phyloP scores from a whole-genome alignment of 2,329 filamentous ascomycete genomes.

The Aureobasidium sp. region DNA sequence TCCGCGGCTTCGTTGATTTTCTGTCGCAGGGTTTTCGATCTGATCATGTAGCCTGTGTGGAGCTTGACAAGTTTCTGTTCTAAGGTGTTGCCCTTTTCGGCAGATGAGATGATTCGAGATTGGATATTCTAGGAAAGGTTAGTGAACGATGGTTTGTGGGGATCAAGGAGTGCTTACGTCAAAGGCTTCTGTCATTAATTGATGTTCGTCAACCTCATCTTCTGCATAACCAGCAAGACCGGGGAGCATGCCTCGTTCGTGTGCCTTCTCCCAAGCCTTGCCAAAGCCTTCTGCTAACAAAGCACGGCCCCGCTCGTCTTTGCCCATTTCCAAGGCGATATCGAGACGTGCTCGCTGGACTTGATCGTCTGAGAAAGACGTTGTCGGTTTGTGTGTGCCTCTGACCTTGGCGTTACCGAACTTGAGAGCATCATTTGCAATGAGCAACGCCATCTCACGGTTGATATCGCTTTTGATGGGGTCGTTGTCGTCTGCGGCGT shows the following conservation, averaged over 20 bases:
- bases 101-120: slow-evolving; percentile 61
- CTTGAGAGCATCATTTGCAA: slow-evolving; percentile 70
- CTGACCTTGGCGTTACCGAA: slow-evolving; percentile 62
- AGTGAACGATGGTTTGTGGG: not conserved
- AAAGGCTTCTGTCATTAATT: slow-evolving; percentile 62
- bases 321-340: slow-evolving; percentile 59
- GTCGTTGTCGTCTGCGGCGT: slow-evolving; percentile 52
- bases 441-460: slow-evolving; percentile 66
- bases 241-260: slow-evolving; percentile 48
- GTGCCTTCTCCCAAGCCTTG: slow-evolving; percentile 43
- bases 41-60: slow-evolving; percentile 82
- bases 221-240: slow-evolving; percentile 74
- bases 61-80: slow-evolving; percentile 89
- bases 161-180: slow-evolving; percentile 45
- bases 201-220: slow-evolving; percentile 61
- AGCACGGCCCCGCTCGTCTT: slow-evolving; percentile 40
- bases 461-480: slow-evolving; percentile 62
- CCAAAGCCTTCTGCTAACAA: slow-evolving; percentile 39
- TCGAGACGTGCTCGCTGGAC: slow-evolving; percentile 68
- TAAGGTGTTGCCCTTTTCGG: slow-evolving; percentile 73
- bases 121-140: slow-evolving; percentile 51
- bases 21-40: slow-evolving; percentile 66
- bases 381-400: slow-evolving; percentile 51
- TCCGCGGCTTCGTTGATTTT: slow-evolving; percentile 71
- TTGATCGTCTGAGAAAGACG: slow-evolving; percentile 59